phyloP scores from a whole-genome alignment of 345 rosid species.

The Hirschfeldia incana region DNA sequence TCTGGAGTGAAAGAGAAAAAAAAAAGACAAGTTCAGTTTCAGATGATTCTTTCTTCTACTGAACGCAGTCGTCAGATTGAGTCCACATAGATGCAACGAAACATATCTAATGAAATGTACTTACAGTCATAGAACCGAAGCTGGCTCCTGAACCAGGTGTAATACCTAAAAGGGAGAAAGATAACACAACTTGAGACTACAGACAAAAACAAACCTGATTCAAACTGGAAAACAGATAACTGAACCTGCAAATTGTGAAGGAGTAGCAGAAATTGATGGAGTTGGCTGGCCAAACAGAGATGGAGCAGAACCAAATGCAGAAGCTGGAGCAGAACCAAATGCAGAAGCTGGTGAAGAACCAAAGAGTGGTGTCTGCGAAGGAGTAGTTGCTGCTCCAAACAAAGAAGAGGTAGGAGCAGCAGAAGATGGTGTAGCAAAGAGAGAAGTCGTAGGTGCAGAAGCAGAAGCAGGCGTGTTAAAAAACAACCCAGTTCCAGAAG shows the following conservation, averaged over 20 bases:
- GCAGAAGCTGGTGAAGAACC: conserved; percentile 67
- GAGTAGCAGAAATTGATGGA: conserved; percentile 67
- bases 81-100: not conserved
- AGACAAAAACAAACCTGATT: conserved; percentile 1
- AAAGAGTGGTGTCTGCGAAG: conserved; percentile 51
- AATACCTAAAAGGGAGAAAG: conserved; percentile 48
- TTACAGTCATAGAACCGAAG: conserved; percentile 77
- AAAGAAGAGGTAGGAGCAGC: conserved; percentile 63
- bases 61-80: not conserved
- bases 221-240: not conserved
- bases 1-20: conserved; percentile 48
- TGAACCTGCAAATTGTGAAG: conserved; percentile 30
- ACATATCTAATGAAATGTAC: conserved; percentile 38
- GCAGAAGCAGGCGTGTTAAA: conserved; percentile 55
- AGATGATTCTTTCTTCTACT: conserved; percentile 33
- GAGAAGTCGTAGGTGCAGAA: conserved; percentile 60
- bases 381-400: conserved; percentile 43
- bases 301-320: conserved; percentile 35
- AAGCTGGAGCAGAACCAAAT: conserved; percentile 37
- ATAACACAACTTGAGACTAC: conserved; percentile 4
- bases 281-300: conserved; percentile 52
- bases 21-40: not conserved
- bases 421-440: conserved; percentile 70
- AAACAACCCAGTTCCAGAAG: conserved; percentile 72
- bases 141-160: conserved; percentile 80